phyloP scores from a whole-genome alignment of 2,329 filamentous ascomycete species.

The Penicillium janthinellum region DNA sequence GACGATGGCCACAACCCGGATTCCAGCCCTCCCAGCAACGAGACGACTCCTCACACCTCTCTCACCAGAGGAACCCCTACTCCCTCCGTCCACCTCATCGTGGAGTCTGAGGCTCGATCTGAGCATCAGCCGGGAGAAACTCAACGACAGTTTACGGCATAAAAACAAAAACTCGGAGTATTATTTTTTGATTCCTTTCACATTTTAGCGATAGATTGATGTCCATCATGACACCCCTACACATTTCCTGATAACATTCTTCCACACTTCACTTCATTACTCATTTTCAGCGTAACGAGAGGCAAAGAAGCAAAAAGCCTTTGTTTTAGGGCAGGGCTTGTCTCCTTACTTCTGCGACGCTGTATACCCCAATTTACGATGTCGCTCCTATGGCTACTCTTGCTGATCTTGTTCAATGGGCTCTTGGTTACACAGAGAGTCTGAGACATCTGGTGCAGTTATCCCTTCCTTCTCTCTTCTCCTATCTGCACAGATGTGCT shows the following conservation, averaged over 20 bases:
- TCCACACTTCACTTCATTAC: constrained; percentile 6
- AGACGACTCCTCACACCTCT: constrained; percentile 30
- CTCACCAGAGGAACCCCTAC: constrained; percentile 8
- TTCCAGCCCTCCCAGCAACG: constrained; percentile 28
- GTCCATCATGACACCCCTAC: constrained; percentile 27
- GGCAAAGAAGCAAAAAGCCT: constrained; percentile 10
- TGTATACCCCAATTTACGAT: constrained; percentile 27
- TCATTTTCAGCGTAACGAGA: constrained; percentile 19
- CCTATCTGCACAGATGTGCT: constrained; percentile 1
- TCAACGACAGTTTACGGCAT: constrained; percentile 35
- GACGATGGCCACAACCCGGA: constrained; percentile 27
- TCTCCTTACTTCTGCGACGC: constrained; percentile 12
- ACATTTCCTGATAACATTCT: constrained; percentile 4
- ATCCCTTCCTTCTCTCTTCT: neutral
- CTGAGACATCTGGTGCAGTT: neutral
- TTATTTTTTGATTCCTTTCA: constrained; percentile 5
- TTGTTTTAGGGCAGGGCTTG: constrained; percentile 2
- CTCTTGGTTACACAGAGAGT: neutral
- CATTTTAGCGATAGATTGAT: constrained; percentile 28
- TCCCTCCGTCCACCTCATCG: constrained; percentile 10
- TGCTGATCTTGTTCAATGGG: neutral
- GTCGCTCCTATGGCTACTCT: neutral
- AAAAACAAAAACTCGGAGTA: constrained; percentile 14
- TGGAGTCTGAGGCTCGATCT: constrained; percentile 14
- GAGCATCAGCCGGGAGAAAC: constrained; percentile 14